Evolutionary conservation across 2,329 filamentous ascomycete species (phyloP).

Genomic region (Alternaria alternata): DNA sequence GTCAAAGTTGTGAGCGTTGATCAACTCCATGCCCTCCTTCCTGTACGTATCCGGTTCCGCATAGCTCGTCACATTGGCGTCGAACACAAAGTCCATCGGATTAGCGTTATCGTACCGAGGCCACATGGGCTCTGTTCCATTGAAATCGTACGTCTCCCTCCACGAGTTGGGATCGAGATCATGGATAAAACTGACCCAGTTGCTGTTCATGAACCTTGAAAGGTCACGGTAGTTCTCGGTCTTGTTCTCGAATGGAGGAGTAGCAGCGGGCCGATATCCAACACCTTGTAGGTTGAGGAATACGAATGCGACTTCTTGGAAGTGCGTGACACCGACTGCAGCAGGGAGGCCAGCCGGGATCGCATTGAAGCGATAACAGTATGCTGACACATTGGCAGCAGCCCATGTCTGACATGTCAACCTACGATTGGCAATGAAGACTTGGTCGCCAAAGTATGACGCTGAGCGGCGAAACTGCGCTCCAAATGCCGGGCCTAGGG

Average conservation of each 20-base stretch:
- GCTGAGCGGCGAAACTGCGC: conserved; percentile 62
- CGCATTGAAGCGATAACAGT: conserved; percentile 71
- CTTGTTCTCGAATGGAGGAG: conserved; percentile 47
- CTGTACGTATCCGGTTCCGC: conserved; percentile 56
- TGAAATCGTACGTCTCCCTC: conserved; percentile 28
- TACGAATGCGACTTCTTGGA: conserved; percentile 60
- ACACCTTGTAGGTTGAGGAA: conserved; percentile 56
- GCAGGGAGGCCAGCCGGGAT: conserved; percentile 56
- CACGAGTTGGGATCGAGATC: conserved; percentile 42
- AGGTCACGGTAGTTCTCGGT: conserved; percentile 50
- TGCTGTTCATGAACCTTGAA: conserved; percentile 54
- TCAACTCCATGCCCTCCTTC: conserved; percentile 55
- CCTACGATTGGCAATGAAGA: conserved; percentile 65
- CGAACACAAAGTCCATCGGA: conserved; percentile 56
- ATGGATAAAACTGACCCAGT: conserved; percentile 58
- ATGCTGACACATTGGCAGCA: conserved; percentile 58
- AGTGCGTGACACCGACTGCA: conserved; percentile 61
- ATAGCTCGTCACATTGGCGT: conserved; percentile 54
- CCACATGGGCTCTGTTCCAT: conserved; percentile 47
- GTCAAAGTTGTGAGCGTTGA: conserved; percentile 40
- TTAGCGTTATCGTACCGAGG: conserved; percentile 49
- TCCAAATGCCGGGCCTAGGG: conserved; percentile 33
- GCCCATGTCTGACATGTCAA: conserved; percentile 63
- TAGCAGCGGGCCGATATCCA: conserved; percentile 50
- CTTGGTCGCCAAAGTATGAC: conserved; percentile 62